phyloP scores from a whole-genome alignment of 495 filamentous ascomycete species.

The Terfezia claveryi region DNA sequence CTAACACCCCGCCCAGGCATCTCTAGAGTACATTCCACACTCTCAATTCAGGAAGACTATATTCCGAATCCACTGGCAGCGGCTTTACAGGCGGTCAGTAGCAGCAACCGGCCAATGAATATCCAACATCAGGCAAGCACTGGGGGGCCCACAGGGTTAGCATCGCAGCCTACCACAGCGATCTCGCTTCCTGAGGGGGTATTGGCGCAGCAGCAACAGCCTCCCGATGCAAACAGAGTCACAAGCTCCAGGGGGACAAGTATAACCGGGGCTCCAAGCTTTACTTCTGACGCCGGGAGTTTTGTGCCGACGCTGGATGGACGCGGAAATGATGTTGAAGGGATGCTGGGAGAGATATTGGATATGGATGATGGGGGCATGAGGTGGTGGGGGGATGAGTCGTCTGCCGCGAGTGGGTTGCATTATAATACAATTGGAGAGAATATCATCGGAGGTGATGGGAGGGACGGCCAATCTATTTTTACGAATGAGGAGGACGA shows the following conservation, averaged over 20 bases:
- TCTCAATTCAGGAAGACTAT: constrained; percentile 15
- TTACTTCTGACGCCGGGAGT: constrained; percentile 66
- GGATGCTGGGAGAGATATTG: constrained; percentile 46
- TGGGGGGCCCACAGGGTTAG: constrained; percentile 5
- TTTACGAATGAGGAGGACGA: constrained; percentile 63
- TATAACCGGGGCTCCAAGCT: constrained; percentile 22
- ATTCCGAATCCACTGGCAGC: constrained; percentile 11
- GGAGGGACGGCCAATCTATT: constrained; percentile 32
- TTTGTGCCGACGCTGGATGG: constrained; percentile 51
- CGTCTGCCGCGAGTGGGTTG: background rate
- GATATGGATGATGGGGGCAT: constrained; percentile 32
- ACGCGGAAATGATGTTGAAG: constrained; percentile 50
- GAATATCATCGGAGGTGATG: constrained; percentile 12
- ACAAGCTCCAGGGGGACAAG: constrained; percentile 8
- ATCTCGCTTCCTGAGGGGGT: constrained; percentile 19
- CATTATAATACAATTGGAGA: background rate
- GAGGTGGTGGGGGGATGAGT: background rate
- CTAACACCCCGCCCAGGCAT: background rate
- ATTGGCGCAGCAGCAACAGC: constrained; percentile 12
- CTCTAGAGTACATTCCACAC: background rate
- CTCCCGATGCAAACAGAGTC: constrained; percentile 5
- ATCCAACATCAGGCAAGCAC: constrained; percentile 4
- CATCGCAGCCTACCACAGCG: constrained; percentile 17
- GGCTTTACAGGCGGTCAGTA: constrained; percentile 5
- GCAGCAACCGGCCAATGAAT: constrained; percentile 1